phyloP scores from a whole-genome alignment of 2,329 filamentous ascomycete genomes.

The Sarocladium strictum region DNA sequence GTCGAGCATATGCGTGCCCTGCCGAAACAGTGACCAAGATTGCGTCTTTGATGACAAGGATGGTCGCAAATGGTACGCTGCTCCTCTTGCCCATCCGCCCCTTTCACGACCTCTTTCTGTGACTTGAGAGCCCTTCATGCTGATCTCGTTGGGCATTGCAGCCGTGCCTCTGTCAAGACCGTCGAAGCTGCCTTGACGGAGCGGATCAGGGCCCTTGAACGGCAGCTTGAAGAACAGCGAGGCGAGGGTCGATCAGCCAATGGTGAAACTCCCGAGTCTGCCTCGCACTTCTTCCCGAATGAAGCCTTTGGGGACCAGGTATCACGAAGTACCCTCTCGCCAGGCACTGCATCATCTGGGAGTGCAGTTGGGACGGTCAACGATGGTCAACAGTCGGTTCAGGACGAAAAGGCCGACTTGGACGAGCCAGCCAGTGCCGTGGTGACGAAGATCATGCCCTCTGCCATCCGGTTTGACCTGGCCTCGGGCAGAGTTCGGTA shows the following conservation, averaged over 20 bases:
- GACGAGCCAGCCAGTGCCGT: slow-evolving; percentile 1
- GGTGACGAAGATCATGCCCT: slow-evolving; percentile 9
- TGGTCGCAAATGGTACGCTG: slow-evolving; percentile 10
- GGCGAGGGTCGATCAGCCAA: not conserved
- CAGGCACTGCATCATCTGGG: not conserved
- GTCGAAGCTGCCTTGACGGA: slow-evolving; percentile 8
- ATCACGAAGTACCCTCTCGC: not conserved
- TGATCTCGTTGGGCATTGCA: not conserved
- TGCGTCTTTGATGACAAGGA: slow-evolving; percentile 12
- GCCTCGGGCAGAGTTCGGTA: slow-evolving; percentile 11
- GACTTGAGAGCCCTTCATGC: not conserved
- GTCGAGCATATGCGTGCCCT: slow-evolving; percentile 7
- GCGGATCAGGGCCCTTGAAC: slow-evolving; percentile 9
- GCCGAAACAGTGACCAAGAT: slow-evolving; percentile 8
- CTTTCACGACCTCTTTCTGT: too few species aligned
- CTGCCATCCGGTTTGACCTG: slow-evolving; percentile 12
- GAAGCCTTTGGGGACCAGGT: not conserved
- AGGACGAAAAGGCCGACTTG: slow-evolving; percentile 3
- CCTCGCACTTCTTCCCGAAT: not conserved
- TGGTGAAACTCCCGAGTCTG: not conserved
- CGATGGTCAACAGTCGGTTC: not conserved
- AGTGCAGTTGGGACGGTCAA: not conserved
- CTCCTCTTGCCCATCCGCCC: too few species aligned
- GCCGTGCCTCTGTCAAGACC: slow-evolving; percentile 10
- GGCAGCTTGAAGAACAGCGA: slow-evolving; percentile 3